phyloP scores from a whole-genome alignment of 225 moss, liverwort and hornwort species.

The Climacium dendroides region DNA sequence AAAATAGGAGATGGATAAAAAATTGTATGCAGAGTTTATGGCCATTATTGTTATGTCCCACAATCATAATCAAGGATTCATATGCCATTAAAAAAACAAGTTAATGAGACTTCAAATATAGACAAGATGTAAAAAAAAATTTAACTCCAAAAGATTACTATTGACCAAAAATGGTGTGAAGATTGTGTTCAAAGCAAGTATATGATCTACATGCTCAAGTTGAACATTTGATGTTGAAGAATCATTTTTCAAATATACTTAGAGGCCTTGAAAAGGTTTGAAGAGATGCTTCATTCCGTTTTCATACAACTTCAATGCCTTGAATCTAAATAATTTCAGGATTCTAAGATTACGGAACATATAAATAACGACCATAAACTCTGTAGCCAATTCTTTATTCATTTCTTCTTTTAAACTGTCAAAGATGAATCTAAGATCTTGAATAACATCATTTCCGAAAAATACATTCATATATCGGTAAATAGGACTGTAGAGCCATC shows the following conservation, averaged over 20 bases:
- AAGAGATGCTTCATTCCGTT: rapidly evolving
- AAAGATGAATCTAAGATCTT: neutral
- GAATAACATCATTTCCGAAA: neutral
- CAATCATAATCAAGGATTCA: rapidly evolving
- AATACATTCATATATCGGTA: neutral
- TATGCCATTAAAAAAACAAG: rapidly evolving
- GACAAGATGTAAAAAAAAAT: rapidly evolving
- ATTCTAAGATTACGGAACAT: rapidly evolving
- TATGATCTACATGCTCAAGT: rapidly evolving
- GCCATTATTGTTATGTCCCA: neutral
- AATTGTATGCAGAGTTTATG: neutral
- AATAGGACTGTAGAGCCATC: too few species aligned
- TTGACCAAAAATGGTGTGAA: rapidly evolving
- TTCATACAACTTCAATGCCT: rapidly evolving
- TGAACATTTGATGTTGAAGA: neutral
- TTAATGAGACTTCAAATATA: rapidly evolving
- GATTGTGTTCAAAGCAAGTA: rapidly evolving
- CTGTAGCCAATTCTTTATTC: rapidly evolving
- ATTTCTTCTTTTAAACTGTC: rapidly evolving
- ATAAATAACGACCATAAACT: too few species aligned
- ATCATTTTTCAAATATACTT: neutral
- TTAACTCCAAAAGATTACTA: rapidly evolving
- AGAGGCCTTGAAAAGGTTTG: rapidly evolving
- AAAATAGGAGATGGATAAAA: rapidly evolving
- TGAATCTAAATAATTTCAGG: neutral